Base-by-base conservation (phyloP, 2,329 filamentous ascomycete species). In the Ophiocordyceps camponoti-rufipedis region DNA sequence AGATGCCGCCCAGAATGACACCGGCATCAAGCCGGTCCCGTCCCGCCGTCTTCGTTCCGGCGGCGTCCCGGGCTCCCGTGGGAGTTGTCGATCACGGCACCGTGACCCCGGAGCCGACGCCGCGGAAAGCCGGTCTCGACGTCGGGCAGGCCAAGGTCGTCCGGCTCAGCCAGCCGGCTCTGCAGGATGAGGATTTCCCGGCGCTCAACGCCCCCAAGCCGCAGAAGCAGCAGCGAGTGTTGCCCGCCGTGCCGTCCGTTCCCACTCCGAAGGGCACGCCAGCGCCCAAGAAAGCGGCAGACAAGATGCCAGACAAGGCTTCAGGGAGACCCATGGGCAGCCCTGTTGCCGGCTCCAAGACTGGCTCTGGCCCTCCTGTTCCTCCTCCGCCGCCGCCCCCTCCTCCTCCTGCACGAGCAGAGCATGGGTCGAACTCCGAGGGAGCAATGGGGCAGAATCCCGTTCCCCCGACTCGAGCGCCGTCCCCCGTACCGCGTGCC, bases 141-240 rank as follows among this genome's bases (percentile, higher is more conserved):
- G 69, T 61, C 43, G 67, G 68, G 0, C 52, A 70, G 23, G 67
- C 70, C 5, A 70, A 68, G 52, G n/a, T 16, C 35, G 16, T 63
- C 69, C 28, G 66, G 67, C 32, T 61, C 64, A 2, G 54, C 64
- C 51, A 54, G 42, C 41, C 41, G 9, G 31, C 70, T 29, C 57
- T 78, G 41, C 69, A 76, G 48, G 72, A 78, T 23, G 75, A 80
- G 52, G 76, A 81, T 51, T 81, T 80, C 52, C 78, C 78, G 11
- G 70, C 74, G 3, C 61, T 80, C 6, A 66, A 72, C 48, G 62
- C 70, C 10, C 59, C 65, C 19, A 70, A 66, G 48, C 47, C 55
- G 9, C 57, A 58, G 41, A 62, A 65, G 35, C 42, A 52, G 32
- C 56, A 57, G 41, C 31, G 13, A 5, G 45, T 57, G 39, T 55